Evolutionary conservation across 2,329 filamentous ascomycete genomes (phyloP).

Genomic region (Neophaeococcomyces mojaviensis): DNA sequence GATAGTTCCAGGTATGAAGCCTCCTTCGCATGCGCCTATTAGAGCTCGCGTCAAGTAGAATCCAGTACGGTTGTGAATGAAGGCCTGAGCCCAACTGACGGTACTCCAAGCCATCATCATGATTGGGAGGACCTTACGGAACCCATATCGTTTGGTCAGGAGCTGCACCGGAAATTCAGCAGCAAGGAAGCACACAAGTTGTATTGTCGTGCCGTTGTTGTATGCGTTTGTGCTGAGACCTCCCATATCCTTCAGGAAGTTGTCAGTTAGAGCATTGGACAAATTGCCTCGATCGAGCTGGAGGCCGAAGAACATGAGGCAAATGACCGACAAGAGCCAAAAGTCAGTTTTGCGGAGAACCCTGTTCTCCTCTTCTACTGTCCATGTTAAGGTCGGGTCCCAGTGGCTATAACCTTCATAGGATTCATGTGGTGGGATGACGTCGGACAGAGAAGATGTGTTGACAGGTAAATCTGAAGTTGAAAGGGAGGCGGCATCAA

Average conservation of each 20-base stretch:
- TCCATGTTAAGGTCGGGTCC: constrained; percentile 28
- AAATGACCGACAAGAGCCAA: constrained; percentile 27
- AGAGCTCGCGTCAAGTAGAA: constrained; percentile 35
- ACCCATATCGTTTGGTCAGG: constrained; percentile 47
- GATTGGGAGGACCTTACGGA: constrained; percentile 48
- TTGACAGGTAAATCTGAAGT: neutral
- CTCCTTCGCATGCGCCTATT: constrained; percentile 43
- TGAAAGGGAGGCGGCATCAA: neutral
- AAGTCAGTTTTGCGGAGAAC: constrained; percentile 25
- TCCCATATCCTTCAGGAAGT: constrained; percentile 37
- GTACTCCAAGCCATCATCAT: constrained; percentile 48
- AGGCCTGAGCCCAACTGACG: constrained; percentile 40
- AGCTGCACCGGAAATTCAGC: constrained; percentile 53
- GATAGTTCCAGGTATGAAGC: constrained; percentile 44
- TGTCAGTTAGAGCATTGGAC: constrained; percentile 45
- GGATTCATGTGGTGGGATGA: constrained; percentile 3
- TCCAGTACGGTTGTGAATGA: constrained; percentile 33
- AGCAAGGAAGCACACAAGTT: constrained; percentile 46
- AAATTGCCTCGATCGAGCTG: constrained; percentile 50
- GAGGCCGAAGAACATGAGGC: constrained; percentile 51
- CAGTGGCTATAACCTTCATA: constrained; percentile 40
- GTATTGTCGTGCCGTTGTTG: constrained; percentile 50
- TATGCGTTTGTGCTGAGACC: constrained; percentile 27
- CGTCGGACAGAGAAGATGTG: neutral
- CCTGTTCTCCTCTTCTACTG: constrained; percentile 20